Evolutionary conservation across 2,329 filamentous ascomycete genomes (phyloP).

Genomic region (Epicoccum sorghinum): DNA sequence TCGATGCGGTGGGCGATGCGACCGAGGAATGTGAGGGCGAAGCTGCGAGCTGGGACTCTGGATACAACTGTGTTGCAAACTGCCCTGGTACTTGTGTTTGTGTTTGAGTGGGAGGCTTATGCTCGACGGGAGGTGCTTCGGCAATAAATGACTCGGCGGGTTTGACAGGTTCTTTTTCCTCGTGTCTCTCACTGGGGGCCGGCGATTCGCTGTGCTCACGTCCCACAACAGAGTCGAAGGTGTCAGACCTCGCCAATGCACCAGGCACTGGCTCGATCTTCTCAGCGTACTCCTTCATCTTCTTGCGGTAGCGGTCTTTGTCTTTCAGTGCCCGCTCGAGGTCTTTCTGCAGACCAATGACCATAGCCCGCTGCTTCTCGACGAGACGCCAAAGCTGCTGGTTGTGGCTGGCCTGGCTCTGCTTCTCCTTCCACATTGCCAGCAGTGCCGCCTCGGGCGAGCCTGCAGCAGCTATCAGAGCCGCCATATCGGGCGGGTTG

Average conservation of each 20-base stretch:
- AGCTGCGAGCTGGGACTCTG: slow-evolving; percentile 39
- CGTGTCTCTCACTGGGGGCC: slow-evolving; percentile 39
- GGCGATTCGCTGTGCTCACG: slow-evolving; percentile 48
- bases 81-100: neutral
- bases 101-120: slow-evolving; percentile 23
- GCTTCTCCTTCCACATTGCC: slow-evolving; percentile 88
- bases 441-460: slow-evolving; percentile 88
- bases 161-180: slow-evolving; percentile 38
- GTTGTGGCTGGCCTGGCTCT: slow-evolving; percentile 87
- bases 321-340: slow-evolving; percentile 89
- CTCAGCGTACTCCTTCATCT: slow-evolving; percentile 75
- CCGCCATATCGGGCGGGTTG: slow-evolving; percentile 76
- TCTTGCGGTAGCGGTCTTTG: slow-evolving; percentile 91
- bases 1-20: slow-evolving; percentile 25
- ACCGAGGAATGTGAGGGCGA: slow-evolving; percentile 39
- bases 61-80: slow-evolving; percentile 21
- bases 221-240: slow-evolving; percentile 41
- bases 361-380: slow-evolving; percentile 94
- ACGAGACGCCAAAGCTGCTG: slow-evolving; percentile 92
- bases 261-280: slow-evolving; percentile 50
- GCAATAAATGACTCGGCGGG: slow-evolving; percentile 10
- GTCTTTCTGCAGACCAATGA: slow-evolving; percentile 92
- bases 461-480: slow-evolving; percentile 81
- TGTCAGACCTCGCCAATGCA: slow-evolving; percentile 43
- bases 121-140: slow-evolving; percentile 23